phyloP scores from a whole-genome alignment of 129 eudicot species.

The Centella asiatica region DNA sequence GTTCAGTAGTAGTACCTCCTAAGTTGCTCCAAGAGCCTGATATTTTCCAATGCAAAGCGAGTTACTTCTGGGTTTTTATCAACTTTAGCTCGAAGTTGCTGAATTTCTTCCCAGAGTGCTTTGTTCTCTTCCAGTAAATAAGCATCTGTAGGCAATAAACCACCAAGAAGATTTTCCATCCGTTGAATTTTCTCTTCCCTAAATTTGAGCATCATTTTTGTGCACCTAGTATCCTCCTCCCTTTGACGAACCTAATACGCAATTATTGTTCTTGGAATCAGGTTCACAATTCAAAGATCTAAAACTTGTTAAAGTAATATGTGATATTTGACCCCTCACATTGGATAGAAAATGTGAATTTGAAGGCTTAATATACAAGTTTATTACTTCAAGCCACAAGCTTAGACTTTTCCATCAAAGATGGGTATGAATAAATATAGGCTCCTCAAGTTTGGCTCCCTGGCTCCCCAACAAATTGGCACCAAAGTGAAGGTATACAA shows the following conservation, averaged over 20 bases:
- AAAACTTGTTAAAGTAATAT: too few species aligned
- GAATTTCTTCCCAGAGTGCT: constrained; percentile 63
- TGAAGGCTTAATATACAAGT: too few species aligned
- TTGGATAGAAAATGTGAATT: too few species aligned
- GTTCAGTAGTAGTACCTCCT: constrained; percentile 38
- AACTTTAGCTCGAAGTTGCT: constrained; percentile 57
- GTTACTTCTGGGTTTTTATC: constrained; percentile 97
- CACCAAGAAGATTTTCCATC: constrained; percentile 69
- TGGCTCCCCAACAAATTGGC: too few species aligned
- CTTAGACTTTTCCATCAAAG: too few species aligned
- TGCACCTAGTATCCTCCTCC: constrained; percentile 85
- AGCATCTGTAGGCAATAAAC: constrained; percentile 59
- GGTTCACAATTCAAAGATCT: neutral
- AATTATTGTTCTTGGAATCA: constrained; percentile 4
- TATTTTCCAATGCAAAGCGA: constrained; percentile 88
- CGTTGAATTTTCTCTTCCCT: constrained; percentile 88
- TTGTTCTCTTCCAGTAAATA: constrained; percentile 71
- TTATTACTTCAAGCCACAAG: too few species aligned
- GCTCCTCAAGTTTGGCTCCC: too few species aligned
- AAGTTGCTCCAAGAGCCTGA: constrained; percentile 84
- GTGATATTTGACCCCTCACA: too few species aligned
- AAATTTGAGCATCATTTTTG: constrained; percentile 91
- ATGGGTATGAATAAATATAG: too few species aligned
- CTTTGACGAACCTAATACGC: constrained; percentile 72
- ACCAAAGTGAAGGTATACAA: too few species aligned